A percentile compares a stretch with the other conserved stretches of the same genome.
These are phyloP conservation scores for Candida pseudoglaebosa DNA, from an alignment of 805 yeast genomes.

Conservation along the genomic window DNA sequence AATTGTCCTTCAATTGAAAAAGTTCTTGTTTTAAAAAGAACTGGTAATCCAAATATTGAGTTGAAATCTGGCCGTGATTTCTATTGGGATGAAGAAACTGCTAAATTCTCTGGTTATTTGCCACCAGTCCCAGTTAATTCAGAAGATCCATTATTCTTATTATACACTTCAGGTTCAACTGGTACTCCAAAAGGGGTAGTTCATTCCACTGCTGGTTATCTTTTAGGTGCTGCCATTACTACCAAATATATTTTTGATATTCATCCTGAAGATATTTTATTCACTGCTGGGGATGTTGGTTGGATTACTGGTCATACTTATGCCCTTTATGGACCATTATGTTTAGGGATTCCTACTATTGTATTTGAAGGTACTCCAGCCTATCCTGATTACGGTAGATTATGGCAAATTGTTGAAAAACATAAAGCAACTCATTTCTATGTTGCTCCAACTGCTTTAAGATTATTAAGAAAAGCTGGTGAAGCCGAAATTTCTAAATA, in stretches of 20 bases:
- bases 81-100: slow-evolving; percentile 72
- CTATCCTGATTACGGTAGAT: slow-evolving; percentile 74
- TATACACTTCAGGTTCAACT: slow-evolving; percentile 84
- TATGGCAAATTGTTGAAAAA: slow-evolving; percentile 72
- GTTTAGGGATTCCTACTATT: slow-evolving; percentile 71
- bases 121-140: slow-evolving; percentile 74
- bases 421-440: slow-evolving; percentile 75
- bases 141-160: slow-evolving; percentile 79
- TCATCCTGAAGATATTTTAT: slow-evolving; percentile 67
- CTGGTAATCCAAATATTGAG: slow-evolving; percentile 55
- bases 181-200: slow-evolving; percentile 88
- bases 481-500: slow-evolving; percentile 55
- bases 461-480: slow-evolving; percentile 74
- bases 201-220: slow-evolving; percentile 77
- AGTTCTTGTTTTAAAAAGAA: slow-evolving; percentile 71
- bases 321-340: slow-evolving; percentile 76
- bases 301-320: slow-evolving; percentile 91
- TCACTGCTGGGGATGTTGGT: slow-evolving; percentile 89
- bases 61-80: slow-evolving; percentile 58
- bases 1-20: slow-evolving; percentile 63
- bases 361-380: slow-evolving; percentile 88
- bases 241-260: slow-evolving; percentile 75
- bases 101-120: slow-evolving; percentile 60
- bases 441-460: slow-evolving; percentile 81
- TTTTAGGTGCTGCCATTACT: slow-evolving; percentile 68